Evolutionary conservation across 305 asterid species (phyloP).

Genomic region (Fraxinus angustifolia): DNA sequence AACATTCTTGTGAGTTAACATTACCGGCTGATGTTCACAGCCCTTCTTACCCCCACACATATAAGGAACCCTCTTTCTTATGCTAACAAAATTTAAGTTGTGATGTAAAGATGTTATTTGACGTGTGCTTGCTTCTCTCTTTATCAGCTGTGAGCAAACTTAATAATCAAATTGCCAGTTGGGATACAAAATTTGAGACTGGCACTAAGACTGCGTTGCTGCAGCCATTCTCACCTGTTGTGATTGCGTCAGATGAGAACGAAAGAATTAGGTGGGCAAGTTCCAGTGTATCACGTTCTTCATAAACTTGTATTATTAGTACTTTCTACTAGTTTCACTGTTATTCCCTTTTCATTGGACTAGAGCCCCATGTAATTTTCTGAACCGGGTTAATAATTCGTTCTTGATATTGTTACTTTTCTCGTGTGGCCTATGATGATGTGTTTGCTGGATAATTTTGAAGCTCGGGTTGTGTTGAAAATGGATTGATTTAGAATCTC

Average conservation of each 20-base stretch:
- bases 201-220: constrained; percentile 81
- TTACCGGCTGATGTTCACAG: constrained; percentile 9
- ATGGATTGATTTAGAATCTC: not conserved
- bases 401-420: not conserved
- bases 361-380: not conserved
- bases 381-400: not conserved
- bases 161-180: constrained; percentile 89
- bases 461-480: not conserved
- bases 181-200: constrained; percentile 95
- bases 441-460: not conserved
- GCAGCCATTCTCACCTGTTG: constrained; percentile 91
- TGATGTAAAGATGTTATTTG: not conserved
- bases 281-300: not conserved
- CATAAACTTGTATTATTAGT: not conserved
- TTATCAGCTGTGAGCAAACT: constrained; percentile 78
- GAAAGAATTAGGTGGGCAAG: constrained; percentile 79
- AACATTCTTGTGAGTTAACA: constrained; percentile 66
- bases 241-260: constrained; percentile 89
- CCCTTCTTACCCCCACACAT: not conserved
- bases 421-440: not conserved
- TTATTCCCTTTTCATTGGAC: constrained; percentile 15
- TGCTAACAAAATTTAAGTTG: not conserved
- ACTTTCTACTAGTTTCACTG: not conserved
- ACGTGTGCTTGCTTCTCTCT: constrained; percentile 15
- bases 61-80: not conserved